Base-by-base conservation (phyloP, 352 stramenopile species). In the Pythium monospermum region DNA sequence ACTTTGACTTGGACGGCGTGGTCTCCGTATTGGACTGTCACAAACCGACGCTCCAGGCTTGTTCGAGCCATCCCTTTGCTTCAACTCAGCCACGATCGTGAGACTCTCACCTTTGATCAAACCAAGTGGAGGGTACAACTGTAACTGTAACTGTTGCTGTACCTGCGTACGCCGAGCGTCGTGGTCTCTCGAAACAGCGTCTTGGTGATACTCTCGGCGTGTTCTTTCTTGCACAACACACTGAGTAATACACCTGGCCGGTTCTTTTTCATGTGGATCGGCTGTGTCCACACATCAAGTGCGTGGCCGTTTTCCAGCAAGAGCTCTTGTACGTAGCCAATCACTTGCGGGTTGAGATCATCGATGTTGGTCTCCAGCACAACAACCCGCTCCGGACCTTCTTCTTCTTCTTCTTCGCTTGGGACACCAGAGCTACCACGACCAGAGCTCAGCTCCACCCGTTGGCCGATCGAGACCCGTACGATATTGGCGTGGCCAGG, bases 231-330 rank as follows among this genome's bases (percentile, higher is more conserved):
- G 56, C 83, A 96, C 33, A 97, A 62, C 51, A 95, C 69, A 56
- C 85, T 92, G 53, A 97, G 65, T 23, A 85, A 77, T 19, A 85
- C 64, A 1, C 64, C 87, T 5, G 83, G 80, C 0, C 87, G 77
- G 23, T 82, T 85, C 65, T 97, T 97, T 69, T 97, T 97, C 89
- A 97, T 97, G 33, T 91, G 73, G 58, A 95, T 94, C 28, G 82
- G 70, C 47, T 80, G 74, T 25, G 85, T 82, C 89, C 89, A 97
- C 42, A 89, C 85, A 52, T 97, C 89, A 16, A 96, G 61, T 8
- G 84, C 86, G n/a, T 67, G 49, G 30, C 61, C 58, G 6, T 75
- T 67, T 7, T 66, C 53, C 18, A 96, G 62, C 50, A 96, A 43
- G 23, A 65, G 60, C 59, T 91, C 80, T 13, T 75, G 77, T 5